Conservation (phyloP, 2,329 filamentous ascomycete genomes). For the Diaporthe vaccinii region DNA sequence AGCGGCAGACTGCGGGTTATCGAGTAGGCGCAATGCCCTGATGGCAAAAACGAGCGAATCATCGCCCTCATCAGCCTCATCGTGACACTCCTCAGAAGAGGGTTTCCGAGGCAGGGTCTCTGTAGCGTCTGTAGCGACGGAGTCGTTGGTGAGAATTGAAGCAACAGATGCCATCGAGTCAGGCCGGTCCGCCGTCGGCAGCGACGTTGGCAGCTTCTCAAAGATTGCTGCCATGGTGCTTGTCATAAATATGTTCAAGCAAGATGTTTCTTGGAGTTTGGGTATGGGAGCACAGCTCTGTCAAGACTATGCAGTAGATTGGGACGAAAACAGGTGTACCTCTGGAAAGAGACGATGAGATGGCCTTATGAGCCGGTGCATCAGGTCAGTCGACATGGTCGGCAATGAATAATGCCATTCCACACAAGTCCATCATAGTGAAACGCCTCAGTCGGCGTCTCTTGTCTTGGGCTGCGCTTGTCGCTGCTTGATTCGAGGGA, state of each 20-base stretch:
- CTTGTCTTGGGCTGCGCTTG: constrained; percentile 26
- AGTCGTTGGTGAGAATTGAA: constrained; percentile 29
- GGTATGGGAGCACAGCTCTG: constrained; percentile 6
- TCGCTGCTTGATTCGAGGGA: constrained; percentile 29
- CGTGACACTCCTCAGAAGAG: constrained; percentile 22
- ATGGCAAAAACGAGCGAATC: constrained; percentile 34
- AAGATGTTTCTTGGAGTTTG: background rate
- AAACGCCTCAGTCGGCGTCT: constrained; percentile 24
- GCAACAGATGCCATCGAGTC: constrained; percentile 33
- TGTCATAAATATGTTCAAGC: constrained; percentile 26
- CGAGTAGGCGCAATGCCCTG: constrained; percentile 32
- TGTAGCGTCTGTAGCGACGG: constrained; percentile 25
- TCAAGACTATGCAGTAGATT: constrained; percentile 25
- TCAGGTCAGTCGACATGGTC: constrained; percentile 10
- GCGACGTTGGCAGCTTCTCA: constrained; percentile 31
- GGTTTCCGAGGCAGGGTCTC: constrained; percentile 18
- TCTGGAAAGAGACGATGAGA: constrained; percentile 18
- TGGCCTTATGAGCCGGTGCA: constrained; percentile 29
- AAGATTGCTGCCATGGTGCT: constrained; percentile 32
- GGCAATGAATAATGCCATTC: constrained; percentile 29
- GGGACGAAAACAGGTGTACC: constrained; percentile 14
- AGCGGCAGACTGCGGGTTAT: constrained; percentile 34
- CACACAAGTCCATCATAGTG: constrained; percentile 20
- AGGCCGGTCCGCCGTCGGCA: constrained; percentile 20
- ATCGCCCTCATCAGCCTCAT: constrained; percentile 30